Percentiles rank a stretch among this genome's conserved stretches.
These are phyloP conservation scores for Trifolium fragiferum DNA, from an alignment of 306 rosid species.

Conservation along the genomic window DNA sequence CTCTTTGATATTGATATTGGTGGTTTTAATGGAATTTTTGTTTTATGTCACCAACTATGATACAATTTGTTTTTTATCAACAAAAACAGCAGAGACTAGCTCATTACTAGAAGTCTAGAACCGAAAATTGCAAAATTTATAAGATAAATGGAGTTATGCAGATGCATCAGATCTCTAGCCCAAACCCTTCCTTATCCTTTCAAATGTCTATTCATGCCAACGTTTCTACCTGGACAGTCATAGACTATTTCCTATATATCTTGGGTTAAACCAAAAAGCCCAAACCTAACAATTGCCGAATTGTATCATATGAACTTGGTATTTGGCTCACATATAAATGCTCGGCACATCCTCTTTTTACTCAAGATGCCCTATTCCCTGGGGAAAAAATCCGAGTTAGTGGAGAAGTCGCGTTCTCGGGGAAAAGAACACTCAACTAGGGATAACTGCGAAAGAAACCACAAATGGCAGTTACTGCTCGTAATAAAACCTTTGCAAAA, in stretches of 20 bases:
- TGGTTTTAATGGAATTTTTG: conserved; percentile 18
- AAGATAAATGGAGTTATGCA: not conserved
- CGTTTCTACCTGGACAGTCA: not conserved
- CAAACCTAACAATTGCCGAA: not conserved
- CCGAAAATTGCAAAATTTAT: conserved; percentile 3
- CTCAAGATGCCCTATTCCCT: not conserved
- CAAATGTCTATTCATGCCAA: not conserved
- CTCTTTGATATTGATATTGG: not conserved
- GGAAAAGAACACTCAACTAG: not conserved
- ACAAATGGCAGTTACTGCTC: not conserved
- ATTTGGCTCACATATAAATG: not conserved
- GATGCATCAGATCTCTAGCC: not conserved
- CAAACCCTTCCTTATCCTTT: conserved; percentile 4
- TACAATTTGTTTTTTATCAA: not conserved
- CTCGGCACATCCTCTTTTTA: not conserved
- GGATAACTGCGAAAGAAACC: not conserved
- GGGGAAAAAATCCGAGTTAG: not conserved
- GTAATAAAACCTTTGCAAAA: too few relatives aligned
- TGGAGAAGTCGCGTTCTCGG: not conserved
- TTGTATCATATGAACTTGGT: not conserved
- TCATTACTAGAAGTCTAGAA: not conserved
- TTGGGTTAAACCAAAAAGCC: not conserved
- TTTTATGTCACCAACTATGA: not conserved
- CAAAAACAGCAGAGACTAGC: not conserved
- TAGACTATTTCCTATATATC: not conserved